Evolutionary conservation across 2,329 filamentous ascomycete genomes (phyloP).

Genomic region (Onygenales sp.): DNA sequence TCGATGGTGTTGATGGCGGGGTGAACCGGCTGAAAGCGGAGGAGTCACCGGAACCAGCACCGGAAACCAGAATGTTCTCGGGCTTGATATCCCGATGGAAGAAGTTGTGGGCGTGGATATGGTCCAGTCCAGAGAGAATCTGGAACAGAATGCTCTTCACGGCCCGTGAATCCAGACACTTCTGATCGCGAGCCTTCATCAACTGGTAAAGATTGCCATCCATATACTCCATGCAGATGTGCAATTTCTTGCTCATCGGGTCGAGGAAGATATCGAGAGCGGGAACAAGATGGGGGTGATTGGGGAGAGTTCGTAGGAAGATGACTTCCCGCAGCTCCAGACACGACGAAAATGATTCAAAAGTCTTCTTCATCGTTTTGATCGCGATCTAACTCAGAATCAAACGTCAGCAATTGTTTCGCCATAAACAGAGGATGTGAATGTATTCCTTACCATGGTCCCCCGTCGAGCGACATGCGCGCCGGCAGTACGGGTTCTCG

Average conservation of each 20-base stretch:
- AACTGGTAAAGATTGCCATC: constrained; percentile 97
- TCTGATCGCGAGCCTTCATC: constrained; percentile 97
- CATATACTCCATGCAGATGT: constrained; percentile 99
- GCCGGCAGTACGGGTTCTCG: constrained; percentile 82
- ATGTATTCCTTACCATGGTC: constrained; percentile 63
- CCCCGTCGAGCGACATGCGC: constrained; percentile 80
- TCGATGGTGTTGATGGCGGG: constrained; percentile 84
- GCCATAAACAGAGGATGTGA: not conserved
- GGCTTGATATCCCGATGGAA: constrained; percentile 99
- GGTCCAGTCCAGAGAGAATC: constrained; percentile 90
- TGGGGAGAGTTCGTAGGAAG: constrained; percentile 80
- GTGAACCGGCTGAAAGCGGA: constrained; percentile 92
- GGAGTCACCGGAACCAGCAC: constrained; percentile 72
- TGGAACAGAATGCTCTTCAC: constrained; percentile 98
- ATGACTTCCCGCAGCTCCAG: constrained; percentile 93
- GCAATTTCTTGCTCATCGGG: constrained; percentile 87
- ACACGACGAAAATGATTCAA: constrained; percentile 83
- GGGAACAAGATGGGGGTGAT: constrained; percentile 87
- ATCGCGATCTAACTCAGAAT: constrained; percentile 66
- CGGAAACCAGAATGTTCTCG: constrained; percentile 95
- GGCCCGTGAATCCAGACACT: constrained; percentile 76
- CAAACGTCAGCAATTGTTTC: not conserved
- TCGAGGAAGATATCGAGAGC: constrained; percentile 97
- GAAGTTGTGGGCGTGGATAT: constrained; percentile 94
- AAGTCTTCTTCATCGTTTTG: constrained; percentile 99